A percentile compares a stretch with the other conserved stretches of the same genome.
Conservation (phyloP, 164 flowering plant genomes). For the Magnolia sinica region DNA sequence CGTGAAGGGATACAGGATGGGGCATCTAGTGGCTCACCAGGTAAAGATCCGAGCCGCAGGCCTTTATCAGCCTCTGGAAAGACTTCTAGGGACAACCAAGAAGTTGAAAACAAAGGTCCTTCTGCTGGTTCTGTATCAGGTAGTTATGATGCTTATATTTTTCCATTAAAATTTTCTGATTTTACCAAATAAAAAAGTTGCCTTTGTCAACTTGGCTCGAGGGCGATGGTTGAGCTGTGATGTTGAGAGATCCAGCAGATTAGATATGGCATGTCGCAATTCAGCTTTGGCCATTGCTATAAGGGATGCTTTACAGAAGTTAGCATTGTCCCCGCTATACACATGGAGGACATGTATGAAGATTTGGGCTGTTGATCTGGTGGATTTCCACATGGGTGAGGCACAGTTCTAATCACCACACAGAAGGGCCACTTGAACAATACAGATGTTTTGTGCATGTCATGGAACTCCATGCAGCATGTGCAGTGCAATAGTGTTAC, state of each 20-base stretch:
- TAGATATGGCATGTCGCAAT: not conserved
- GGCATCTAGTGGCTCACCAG: conserved; percentile 43
- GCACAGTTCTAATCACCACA: too few species aligned
- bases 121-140: conserved; percentile 39
- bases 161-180: not conserved
- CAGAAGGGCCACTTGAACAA: too few species aligned
- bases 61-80: conserved; percentile 37
- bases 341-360: too few species aligned
- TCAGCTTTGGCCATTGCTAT: not conserved
- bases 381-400: too few species aligned
- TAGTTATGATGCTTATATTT: conserved; percentile 16
- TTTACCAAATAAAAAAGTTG: not conserved
- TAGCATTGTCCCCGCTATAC: too few species aligned
- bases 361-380: too few species aligned
- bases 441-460: too few species aligned
- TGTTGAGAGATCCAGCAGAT: not conserved
- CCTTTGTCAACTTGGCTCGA: not conserved
- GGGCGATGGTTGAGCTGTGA: not conserved
- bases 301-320: not conserved
- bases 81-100: conserved; percentile 44
- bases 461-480: too few species aligned
- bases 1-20: conserved; percentile 61
- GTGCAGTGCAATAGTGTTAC: too few species aligned
- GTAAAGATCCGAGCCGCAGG: conserved; percentile 44
- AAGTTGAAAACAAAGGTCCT: conserved; percentile 45